A percentile compares a stretch with the other conserved stretches of the same genome.
Evolutionary conservation across 1,284 basidiomycete genomes (phyloP).

Genomic region (Austroboletus rostrupii): DNA sequence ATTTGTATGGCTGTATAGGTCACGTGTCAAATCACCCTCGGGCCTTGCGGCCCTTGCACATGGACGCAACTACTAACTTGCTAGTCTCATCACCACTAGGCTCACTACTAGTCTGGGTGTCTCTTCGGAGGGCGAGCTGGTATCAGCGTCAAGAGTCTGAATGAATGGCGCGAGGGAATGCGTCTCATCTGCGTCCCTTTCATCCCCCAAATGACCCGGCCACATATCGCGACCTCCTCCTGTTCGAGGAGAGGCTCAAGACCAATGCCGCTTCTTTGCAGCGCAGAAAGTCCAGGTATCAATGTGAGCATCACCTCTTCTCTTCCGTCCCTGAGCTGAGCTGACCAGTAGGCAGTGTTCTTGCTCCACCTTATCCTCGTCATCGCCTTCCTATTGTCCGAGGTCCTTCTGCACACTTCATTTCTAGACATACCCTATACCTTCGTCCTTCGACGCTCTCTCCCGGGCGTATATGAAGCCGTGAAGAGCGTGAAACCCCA

Average conservation of each 20-base stretch:
- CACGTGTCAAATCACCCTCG: constrained; percentile 19
- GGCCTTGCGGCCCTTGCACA: no score
- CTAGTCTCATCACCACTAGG: no score
- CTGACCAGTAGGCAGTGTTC: constrained; percentile 53
- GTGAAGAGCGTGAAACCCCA: constrained; percentile 47
- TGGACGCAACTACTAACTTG: no score
- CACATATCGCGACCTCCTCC: constrained; percentile 85
- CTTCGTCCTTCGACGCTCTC: constrained; percentile 42
- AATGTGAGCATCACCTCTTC: constrained; percentile 51
- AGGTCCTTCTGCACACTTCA: constrained; percentile 69
- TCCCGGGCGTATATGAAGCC: constrained; percentile 49
- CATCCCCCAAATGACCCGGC: constrained; percentile 45
- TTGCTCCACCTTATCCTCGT: constrained; percentile 64
- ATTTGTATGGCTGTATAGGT: constrained; percentile 19
- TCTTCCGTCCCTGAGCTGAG: constrained; percentile 6
- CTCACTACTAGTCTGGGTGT: no score
- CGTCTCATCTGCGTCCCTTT: constrained; percentile 29
- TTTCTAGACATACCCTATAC: constrained; percentile 64
- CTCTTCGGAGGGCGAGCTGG: no score
- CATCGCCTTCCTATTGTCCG: constrained; percentile 69
- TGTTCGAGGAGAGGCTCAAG: constrained; percentile 96
- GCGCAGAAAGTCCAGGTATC: constrained; percentile 81
- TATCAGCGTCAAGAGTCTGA: not conserved
- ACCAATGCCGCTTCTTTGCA: constrained; percentile 83
- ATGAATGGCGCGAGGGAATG: constrained; percentile 34